These are phyloP conservation scores for Chalaropsis ovoidea DNA, from an alignment of 2,329 filamentous ascomycete genomes.

Conservation along the genomic window DNA sequence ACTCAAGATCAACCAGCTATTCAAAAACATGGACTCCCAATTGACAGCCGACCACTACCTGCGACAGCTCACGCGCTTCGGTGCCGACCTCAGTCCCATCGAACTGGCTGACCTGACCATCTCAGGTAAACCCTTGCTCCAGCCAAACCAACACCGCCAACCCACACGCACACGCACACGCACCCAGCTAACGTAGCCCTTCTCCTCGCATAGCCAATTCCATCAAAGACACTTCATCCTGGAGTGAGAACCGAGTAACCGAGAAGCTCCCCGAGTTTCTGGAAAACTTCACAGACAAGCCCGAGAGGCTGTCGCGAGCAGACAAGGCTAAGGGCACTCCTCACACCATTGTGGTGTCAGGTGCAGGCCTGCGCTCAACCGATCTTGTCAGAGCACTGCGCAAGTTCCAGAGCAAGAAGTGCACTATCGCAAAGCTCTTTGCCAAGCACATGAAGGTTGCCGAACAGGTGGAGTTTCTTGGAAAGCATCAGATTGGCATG, in stretches of 20 bases:
- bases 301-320: conserved; percentile 51
- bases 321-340: conserved; percentile 60
- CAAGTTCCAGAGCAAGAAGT: conserved; percentile 68
- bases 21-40: conserved; percentile 71
- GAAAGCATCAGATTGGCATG: conserved; percentile 62
- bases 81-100: conserved; percentile 67
- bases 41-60: conserved; percentile 78
- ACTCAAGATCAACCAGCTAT: conserved; percentile 66
- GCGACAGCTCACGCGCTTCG: conserved; percentile 66
- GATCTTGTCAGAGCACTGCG: conserved; percentile 69
- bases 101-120: conserved; percentile 77
- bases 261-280: conserved; percentile 50
- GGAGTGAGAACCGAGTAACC: conserved; percentile 52
- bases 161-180: no score
- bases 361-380: conserved; percentile 74
- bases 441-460: conserved; percentile 96
- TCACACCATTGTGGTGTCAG: conserved; percentile 82
- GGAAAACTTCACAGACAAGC: conserved; percentile 51
- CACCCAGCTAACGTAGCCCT: neutral
- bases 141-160: neutral
- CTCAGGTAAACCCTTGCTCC: conserved; percentile 45
- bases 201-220: conserved; percentile 47
- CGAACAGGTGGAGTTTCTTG: conserved; percentile 69
- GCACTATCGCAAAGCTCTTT: conserved; percentile 79
- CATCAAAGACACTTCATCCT: conserved; percentile 72